Percentiles rank a stretch among this genome's conserved stretches.
These are phyloP conservation scores for Picochlorum sp. DNA, from an alignment of 139 green algal species.

Conservation along the genomic window DNA sequence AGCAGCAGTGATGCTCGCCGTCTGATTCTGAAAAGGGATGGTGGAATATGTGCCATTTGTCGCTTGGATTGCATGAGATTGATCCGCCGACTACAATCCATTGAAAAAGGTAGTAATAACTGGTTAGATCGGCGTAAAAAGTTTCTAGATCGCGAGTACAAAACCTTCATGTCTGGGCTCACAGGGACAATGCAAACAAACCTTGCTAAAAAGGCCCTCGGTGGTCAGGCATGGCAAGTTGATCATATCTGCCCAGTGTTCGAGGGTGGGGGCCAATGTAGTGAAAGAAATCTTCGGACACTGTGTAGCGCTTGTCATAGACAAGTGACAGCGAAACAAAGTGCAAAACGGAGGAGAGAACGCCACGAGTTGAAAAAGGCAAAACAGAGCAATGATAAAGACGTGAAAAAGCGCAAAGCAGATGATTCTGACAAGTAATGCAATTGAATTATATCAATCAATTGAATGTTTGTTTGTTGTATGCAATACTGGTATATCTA, in stretches of 20 bases:
- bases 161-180: too few relatives aligned
- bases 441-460: too few relatives aligned
- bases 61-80: conserved; percentile 57
- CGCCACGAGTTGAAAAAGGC: not conserved
- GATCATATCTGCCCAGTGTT: conserved; percentile 84
- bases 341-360: conserved; percentile 27
- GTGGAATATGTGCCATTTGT: conserved; percentile 60
- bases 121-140: conserved; percentile 13
- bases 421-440: not conserved
- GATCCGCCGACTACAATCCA: conserved; percentile 54
- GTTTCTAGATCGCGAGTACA: conserved; percentile 4
- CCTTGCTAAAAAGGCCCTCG: conserved; percentile 35
- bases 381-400: not conserved
- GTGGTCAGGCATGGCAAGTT: conserved; percentile 78
- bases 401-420: not conserved
- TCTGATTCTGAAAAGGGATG: conserved; percentile 57
- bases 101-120: conserved; percentile 18
- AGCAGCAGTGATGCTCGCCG: conserved; percentile 45
- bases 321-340: conserved; percentile 49
- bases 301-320: conserved; percentile 78
- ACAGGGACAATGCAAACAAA: not conserved
- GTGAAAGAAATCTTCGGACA: conserved; percentile 81
- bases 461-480: too few relatives aligned
- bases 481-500: too few relatives aligned
- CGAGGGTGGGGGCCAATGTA: conserved; percentile 71